Conservation (phyloP, 2,329 filamentous ascomycete species). For the Ceratocystis alfenasii region DNA sequence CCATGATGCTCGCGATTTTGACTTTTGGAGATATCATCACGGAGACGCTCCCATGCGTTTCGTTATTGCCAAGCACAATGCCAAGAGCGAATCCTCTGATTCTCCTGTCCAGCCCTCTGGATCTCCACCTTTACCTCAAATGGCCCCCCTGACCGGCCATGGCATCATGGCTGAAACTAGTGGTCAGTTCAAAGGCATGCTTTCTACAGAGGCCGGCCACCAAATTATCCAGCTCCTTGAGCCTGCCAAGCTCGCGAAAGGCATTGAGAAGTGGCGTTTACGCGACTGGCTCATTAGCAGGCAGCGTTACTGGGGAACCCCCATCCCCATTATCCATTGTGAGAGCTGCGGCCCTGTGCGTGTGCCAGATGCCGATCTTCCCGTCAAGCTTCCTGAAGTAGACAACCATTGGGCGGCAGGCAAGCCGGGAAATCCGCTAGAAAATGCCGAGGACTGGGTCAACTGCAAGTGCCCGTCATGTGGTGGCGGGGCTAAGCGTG, state of each 20-base stretch:
- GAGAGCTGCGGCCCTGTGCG: constrained; percentile 62
- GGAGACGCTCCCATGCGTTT: constrained; percentile 47
- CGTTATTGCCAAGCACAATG: constrained; percentile 39
- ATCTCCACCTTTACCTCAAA: constrained; percentile 30
- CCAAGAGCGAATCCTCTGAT: constrained; percentile 24
- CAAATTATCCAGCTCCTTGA: constrained; percentile 48
- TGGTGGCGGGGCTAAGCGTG: constrained; percentile 55
- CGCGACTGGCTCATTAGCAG: constrained; percentile 84
- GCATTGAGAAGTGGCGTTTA: constrained; percentile 64
- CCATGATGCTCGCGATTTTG: constrained; percentile 66
- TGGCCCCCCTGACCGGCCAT: constrained; percentile 47
- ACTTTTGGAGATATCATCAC: constrained; percentile 66
- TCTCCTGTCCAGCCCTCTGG: background rate
- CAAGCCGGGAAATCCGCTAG: constrained; percentile 65
- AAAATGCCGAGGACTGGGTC: constrained; percentile 59
- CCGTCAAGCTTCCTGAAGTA: constrained; percentile 61
- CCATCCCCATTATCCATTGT: constrained; percentile 82
- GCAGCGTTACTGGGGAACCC: constrained; percentile 86
- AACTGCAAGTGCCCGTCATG: constrained; percentile 67
- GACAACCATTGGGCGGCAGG: constrained; percentile 55
- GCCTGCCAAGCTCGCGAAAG: constrained; percentile 45
- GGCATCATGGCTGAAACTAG: constrained; percentile 57
- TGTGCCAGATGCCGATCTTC: constrained; percentile 63
- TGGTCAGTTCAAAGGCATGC: constrained; percentile 50
- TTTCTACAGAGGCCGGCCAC: constrained; percentile 50